Evolutionary conservation across 2,329 filamentous ascomycete species (phyloP).

Genomic region (Aaosphaeria arxii): DNA sequence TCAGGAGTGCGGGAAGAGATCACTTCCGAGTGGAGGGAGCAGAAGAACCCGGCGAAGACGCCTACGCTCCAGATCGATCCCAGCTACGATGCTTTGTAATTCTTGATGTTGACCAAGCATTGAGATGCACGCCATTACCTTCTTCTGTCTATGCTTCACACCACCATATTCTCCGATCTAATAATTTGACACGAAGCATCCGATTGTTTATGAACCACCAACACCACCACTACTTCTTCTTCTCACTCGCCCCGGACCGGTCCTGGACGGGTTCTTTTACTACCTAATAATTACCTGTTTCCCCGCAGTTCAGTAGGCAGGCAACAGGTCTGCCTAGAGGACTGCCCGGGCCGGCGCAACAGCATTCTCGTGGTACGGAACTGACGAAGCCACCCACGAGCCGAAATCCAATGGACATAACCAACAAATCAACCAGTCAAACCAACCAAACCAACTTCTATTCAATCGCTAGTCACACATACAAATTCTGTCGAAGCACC

Average conservation of each 20-base stretch:
- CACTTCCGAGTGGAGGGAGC: slow-evolving; percentile 63
- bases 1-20: slow-evolving; percentile 79
- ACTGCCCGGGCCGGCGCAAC: no score
- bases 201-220: slow-evolving; percentile 11
- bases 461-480: no score
- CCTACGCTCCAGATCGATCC: slow-evolving; percentile 39
- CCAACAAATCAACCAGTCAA: no score
- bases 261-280: no score
- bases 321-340: no score
- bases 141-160: slow-evolving; percentile 25
- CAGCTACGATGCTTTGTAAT: slow-evolving; percentile 25
- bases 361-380: no score
- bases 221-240: background rate
- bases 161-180: slow-evolving; percentile 5
- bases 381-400: no score
- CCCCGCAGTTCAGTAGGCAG: no score
- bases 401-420: no score
- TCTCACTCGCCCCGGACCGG: background rate
- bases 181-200: slow-evolving; percentile 11
- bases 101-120: background rate
- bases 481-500: no score
- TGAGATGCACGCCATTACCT: slow-evolving; percentile 5
- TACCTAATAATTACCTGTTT: no score
- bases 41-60: slow-evolving; percentile 33
- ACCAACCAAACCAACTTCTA: no score